Percentiles rank a stretch among this genome's conserved stretches.
These are phyloP conservation scores for Meyerozyma athensensis DNA, from an alignment of 1,139 yeast genomes.

Conservation along the genomic window DNA sequence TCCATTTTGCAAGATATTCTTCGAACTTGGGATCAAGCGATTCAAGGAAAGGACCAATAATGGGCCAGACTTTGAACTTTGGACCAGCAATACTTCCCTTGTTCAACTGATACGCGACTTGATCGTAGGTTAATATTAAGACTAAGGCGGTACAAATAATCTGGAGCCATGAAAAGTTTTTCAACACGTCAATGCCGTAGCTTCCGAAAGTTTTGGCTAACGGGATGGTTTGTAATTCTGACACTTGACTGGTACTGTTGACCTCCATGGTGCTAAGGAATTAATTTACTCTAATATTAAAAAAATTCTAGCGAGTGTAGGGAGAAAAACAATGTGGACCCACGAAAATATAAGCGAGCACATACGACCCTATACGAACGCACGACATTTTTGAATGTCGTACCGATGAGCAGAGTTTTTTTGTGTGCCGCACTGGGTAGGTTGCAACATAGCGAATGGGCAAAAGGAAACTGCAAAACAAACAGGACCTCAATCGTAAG, in stretches of 20 bases:
- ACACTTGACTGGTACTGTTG: not conserved
- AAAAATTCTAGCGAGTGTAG: not conserved
- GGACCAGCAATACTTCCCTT: slow-evolving; percentile 95
- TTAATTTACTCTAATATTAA: not conserved
- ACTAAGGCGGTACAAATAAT: slow-evolving; percentile 47
- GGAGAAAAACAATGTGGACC: not conserved
- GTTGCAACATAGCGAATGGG: slow-evolving; percentile 28
- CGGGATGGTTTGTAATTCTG: not conserved
- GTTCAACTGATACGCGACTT: slow-evolving; percentile 65
- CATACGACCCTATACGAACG: not conserved
- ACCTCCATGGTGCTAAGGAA: too few relatives aligned
- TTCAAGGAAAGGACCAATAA: slow-evolving; percentile 94
- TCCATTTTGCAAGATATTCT: slow-evolving; percentile 90
- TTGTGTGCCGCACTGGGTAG: not conserved
- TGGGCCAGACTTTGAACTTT: slow-evolving; percentile 77
- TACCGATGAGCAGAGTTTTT: slow-evolving; percentile 2
- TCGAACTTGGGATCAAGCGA: slow-evolving; percentile 95
- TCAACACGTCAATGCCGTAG: slow-evolving; percentile 6
- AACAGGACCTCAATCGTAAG: slow-evolving; percentile 42
- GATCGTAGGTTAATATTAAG: slow-evolving; percentile 66
- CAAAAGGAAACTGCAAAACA: slow-evolving; percentile 37
- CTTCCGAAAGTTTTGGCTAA: not conserved
- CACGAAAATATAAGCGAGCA: not conserved
- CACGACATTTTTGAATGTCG: slow-evolving; percentile 1
- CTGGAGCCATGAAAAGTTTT: slow-evolving; percentile 41